These are phyloP conservation scores for Verticillium longisporum DNA, from an alignment of 2,329 filamentous ascomycete species.

Conservation along the genomic window DNA sequence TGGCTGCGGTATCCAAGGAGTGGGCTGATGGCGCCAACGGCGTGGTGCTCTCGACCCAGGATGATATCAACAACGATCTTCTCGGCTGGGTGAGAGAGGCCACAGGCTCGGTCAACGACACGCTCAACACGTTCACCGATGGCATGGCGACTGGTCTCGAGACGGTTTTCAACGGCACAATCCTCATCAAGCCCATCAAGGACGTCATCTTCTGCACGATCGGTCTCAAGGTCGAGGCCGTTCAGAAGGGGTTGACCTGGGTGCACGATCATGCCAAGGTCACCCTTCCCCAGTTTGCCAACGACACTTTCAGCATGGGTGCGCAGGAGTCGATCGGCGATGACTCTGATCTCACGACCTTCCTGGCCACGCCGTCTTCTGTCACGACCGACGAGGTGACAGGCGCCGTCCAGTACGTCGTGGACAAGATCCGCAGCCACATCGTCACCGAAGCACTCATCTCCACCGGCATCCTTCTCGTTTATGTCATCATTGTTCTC, in stretches of 20 bases:
- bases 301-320: constrained; percentile 78
- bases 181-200: constrained; percentile 70
- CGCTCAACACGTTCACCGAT: constrained; percentile 74
- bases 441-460: constrained; percentile 77
- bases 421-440: constrained; percentile 56
- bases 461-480: constrained; percentile 62
- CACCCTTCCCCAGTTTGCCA: constrained; percentile 68
- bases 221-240: constrained; percentile 73
- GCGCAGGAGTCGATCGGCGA: constrained; percentile 55
- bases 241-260: constrained; percentile 91
- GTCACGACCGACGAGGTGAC: constrained; percentile 77
- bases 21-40: constrained; percentile 75
- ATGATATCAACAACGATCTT: constrained; percentile 75
- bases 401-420: constrained; percentile 64
- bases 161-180: constrained; percentile 71
- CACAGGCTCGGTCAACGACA: constrained; percentile 76
- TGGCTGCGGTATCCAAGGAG: constrained; percentile 64
- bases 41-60: constrained; percentile 63
- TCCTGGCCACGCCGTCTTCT: constrained; percentile 70
- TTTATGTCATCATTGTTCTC: constrained; percentile 74
- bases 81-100: constrained; percentile 83
- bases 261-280: constrained; percentile 82
- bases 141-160: constrained; percentile 71
- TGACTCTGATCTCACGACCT: constrained; percentile 55
- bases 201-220: constrained; percentile 84